Evolutionary conservation across 805 yeast genomes (phyloP).

Genomic region (Kodamaea laetipori): DNA sequence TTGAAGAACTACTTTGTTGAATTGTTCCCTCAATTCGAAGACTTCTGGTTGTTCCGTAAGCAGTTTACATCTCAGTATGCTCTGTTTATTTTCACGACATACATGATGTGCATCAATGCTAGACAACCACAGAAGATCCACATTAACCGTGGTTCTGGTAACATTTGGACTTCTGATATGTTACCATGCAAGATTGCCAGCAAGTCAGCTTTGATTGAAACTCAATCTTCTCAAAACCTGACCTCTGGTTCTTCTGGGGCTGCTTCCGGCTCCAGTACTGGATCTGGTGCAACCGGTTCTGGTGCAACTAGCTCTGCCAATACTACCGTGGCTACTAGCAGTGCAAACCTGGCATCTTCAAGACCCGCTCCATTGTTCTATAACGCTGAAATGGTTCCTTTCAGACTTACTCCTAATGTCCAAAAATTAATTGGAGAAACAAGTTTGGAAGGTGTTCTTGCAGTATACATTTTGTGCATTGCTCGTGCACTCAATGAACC

Average conservation of each 20-base stretch:
- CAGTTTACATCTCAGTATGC: constrained; percentile 96
- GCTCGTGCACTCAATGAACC: constrained; percentile 90
- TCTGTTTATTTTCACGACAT: constrained; percentile 86
- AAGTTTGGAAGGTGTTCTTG: constrained; percentile 87
- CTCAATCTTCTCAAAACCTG: constrained; percentile 40
- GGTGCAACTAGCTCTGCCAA: too few species aligned
- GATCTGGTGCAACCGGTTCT: too few species aligned
- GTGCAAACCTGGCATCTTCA: constrained; percentile 23
- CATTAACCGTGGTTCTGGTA: constrained; percentile 78
- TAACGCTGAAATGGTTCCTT: constrained; percentile 92
- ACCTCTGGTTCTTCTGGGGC: constrained; percentile 37
- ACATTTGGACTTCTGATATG: constrained; percentile 94
- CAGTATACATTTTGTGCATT: constrained; percentile 80
- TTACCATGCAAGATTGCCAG: constrained; percentile 81
- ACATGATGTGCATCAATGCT: constrained; percentile 89
- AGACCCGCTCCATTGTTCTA: constrained; percentile 81
- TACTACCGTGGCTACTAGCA: too few species aligned
- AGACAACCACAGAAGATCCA: constrained; percentile 94
- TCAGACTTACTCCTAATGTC: constrained; percentile 92
- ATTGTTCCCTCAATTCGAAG: constrained; percentile 77
- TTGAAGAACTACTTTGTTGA: constrained; percentile 75
- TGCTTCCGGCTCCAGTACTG: constrained; percentile 39
- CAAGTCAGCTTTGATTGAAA: constrained; percentile 33
- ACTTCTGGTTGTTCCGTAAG: constrained; percentile 95
- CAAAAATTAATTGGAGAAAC: constrained; percentile 93